Percentiles rank a stretch among this genome's conserved stretches.
Conservation (phyloP, 202 grass and related monocot genomes). For the Sporobolus alterniflorus region DNA sequence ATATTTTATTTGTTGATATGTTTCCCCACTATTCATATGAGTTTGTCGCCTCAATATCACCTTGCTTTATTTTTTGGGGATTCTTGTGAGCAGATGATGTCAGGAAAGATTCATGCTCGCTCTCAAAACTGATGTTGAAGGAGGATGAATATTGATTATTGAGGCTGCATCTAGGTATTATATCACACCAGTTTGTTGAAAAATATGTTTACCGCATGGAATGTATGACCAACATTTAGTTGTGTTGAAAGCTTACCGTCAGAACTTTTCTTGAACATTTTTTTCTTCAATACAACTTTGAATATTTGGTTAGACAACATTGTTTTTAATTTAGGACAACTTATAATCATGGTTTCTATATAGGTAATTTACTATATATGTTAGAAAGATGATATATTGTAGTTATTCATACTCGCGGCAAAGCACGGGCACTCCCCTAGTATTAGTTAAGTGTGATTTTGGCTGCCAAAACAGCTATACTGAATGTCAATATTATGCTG, state of each 20-base stretch:
- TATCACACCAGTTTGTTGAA: background rate
- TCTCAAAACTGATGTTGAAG: slow-evolving; percentile 57
- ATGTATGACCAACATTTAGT: background rate
- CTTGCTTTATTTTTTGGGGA: background rate
- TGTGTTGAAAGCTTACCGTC: slow-evolving; percentile 8
- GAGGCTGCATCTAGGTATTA: slow-evolving; percentile 46
- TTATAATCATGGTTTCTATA: background rate
- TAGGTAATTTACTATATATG: background rate
- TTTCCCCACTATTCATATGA: slow-evolving; percentile 8
- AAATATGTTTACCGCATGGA: background rate
- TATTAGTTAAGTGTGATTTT: too few relatives aligned
- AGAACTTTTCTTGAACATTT: slow-evolving; percentile 2
- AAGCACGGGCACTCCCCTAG: too few relatives aligned
- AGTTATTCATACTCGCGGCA: too few relatives aligned
- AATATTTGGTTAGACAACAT: slow-evolving; percentile 6
- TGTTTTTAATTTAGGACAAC: background rate
- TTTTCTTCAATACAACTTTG: too few relatives aligned
- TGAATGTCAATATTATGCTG: too few relatives aligned
- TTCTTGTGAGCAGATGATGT: slow-evolving; percentile 34
- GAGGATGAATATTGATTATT: too few relatives aligned
- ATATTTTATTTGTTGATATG: slow-evolving; percentile 24
- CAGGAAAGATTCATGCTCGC: slow-evolving; percentile 39
- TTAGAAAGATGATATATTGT: too few relatives aligned
- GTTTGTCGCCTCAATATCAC: slow-evolving; percentile 8
- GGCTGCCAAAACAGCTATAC: too few relatives aligned